Evolutionary conservation across 1,284 basidiomycete genomes (phyloP).

Genomic region (Ustilago sp.): DNA sequence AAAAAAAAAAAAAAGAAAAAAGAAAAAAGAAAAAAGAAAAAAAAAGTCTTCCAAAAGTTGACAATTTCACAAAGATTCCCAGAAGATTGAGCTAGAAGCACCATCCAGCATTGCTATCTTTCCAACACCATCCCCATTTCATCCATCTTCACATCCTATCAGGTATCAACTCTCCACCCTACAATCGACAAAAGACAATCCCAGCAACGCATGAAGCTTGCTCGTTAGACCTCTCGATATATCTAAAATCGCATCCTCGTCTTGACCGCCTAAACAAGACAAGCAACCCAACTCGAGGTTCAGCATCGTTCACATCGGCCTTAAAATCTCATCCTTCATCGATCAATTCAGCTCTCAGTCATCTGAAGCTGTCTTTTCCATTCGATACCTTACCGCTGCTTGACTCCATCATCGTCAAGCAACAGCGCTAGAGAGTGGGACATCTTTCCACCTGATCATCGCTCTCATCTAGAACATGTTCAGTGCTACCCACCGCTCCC

Average conservation of each 20-base stretch:
- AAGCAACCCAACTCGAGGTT: neutral
- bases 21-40: slow-evolving; percentile 18
- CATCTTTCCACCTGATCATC: slow-evolving; percentile 30
- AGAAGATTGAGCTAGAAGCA: slow-evolving; percentile 8
- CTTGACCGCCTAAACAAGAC: neutral
- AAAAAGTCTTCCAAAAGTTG: slow-evolving; percentile 5
- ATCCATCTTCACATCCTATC: slow-evolving; percentile 1
- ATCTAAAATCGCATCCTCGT: neutral
- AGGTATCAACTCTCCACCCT: neutral
- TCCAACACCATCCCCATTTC: slow-evolving; percentile 8
- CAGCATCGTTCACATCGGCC: neutral
- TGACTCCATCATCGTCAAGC: slow-evolving; percentile 27
- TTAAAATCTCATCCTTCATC: neutral
- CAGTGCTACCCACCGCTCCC: slow-evolving; percentile 51
- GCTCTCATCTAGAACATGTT: slow-evolving; percentile 41
- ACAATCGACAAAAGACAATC: neutral
- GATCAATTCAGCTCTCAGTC: neutral
- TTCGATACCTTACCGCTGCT: slow-evolving; percentile 11
- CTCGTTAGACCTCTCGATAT: neutral
- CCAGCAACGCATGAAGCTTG: neutral
- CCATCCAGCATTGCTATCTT: slow-evolving; percentile 2
- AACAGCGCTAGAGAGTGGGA: slow-evolving; percentile 42
- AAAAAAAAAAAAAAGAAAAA: slow-evolving; percentile 19
- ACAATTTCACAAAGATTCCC: neutral
- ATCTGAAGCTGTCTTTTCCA: neutral